Base-by-base conservation (phyloP, 2,329 filamentous ascomycete genomes). In the Trichophyton mentagrophytes region DNA sequence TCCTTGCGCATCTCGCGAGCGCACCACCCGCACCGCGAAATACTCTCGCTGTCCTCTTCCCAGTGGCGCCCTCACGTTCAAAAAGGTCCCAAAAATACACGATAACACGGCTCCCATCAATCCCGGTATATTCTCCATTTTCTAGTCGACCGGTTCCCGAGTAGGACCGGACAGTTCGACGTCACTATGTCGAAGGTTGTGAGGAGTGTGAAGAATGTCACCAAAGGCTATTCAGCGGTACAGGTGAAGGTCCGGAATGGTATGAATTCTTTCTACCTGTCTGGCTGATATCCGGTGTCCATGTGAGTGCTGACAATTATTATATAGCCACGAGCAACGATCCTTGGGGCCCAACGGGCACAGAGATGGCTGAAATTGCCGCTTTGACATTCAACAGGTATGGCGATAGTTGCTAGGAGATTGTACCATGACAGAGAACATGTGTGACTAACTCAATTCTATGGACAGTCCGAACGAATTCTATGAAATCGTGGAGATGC, bases 401-500 rank as follows among this genome's bases (percentile, higher is more conserved):
- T 49, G 22, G 8, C 40, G 3, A 9, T 42, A n/a, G 5, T 46
- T 42, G 49, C 1, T 8, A 17, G 4, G 2, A n/a, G 17, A 55
- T 13, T 38, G 9, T 36, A 25, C 27, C 49, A 8, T 25, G 13
- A n/a, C 44, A 30, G 44, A 51, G 46, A 25, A 46, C 63, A 64
- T 27, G 47, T n/a, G 62, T 67, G 61, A 4, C 56, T 44, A 46
- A 25, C 15, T 27, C 46, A 61, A 27, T 20, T 36, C 30, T 4
- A 8, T 15, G 13, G 49, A 62, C 68, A 95, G 92, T 71, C 91
- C 90, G 40, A 92, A 88, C 75, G 93, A 97, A 74, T 99, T 99
- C 78, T 96, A 96, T 78, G 92, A 99, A 73, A 96, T 99, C 69
- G 96, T 99, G 87, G 93, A 99, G 74, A 99, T 99, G 90, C 81